Base-by-base conservation (phyloP, 2,329 filamentous ascomycete species). In the Epichloe gansuensis region DNA sequence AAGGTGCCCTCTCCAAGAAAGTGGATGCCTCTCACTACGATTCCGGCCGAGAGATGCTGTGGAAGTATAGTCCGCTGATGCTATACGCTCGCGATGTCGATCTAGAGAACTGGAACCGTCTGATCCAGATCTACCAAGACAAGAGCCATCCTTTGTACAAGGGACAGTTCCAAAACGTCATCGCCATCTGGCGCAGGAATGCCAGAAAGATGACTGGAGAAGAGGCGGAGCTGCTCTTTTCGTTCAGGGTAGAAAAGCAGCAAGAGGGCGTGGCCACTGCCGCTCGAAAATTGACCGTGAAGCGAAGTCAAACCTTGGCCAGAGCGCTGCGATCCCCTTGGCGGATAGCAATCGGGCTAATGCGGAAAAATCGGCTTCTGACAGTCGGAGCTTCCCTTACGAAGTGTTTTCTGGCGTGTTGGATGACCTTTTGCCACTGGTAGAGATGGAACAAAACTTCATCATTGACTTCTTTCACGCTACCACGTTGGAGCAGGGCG, bases 391-490 rank as follows among this genome's bases (percentile, higher is more conserved):
- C 54, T 77, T 86, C 58, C 82, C 88, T 0, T 91, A 83, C 60
- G 90, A 95, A 67, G 82, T 88, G 3, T 95, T 97, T 67, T 76
- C 81, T 0, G 83, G 83, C 39, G 82, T 88, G 12, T 71, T 96
- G 56, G 86, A 93, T 53, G 89, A 96, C 61, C 80, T 93, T 57
- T 72, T 91, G 45, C 88, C 86, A 5, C 76, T 95, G 52, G 83
- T 96, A 54, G 84, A 89, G 60, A 91, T 91, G 66, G 93, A 98
- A 69, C 91, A 98, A 66, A 97, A 96, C 65, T 98, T 97, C 64
- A 76, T 96, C 48, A 83, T 95, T n/a, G 89, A 95, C 60, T 93
- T 96, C 67, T 97, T 97, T 77, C 91, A 97, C 61, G 82, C 93
- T 28, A 88, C 86, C n/a, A 94, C 89, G 2, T 75, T 91, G 31